Base-by-base conservation (phyloP, 306 rosid genomes). In the Hippophae tibetana region DNA sequence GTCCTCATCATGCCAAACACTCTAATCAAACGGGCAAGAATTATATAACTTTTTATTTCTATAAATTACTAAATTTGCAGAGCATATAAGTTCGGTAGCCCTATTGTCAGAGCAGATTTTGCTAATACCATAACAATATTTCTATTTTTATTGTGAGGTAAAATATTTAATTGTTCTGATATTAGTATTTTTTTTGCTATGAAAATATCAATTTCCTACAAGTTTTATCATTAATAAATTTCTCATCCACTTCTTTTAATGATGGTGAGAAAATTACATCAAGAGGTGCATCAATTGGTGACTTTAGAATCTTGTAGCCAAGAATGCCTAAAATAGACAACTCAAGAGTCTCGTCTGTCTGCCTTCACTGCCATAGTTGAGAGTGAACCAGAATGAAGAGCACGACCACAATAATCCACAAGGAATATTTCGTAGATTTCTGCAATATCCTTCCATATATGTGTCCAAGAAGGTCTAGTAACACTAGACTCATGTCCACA, bases 361-460 rank as follows among this genome's bases (percentile, higher is more conserved):
- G 86, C 82, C 65, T 76, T 81, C 57, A 83, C 66, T 61, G 77
- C 81, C 72, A 63, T 76, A 13, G 79, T 57, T 54, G 98, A 75
- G 55, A 83, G 85, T 55, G 98, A 83, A 81, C 77, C 80, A 23
- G 96, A 85, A 63, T 83, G 78, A 73, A 87, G 87, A 62, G 98
- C 95, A 56, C 98, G 77, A 61, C 98, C 96, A 74, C 98, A 92
- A 65, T 92, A 92, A 58, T 96, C 98, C 18, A 92, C 81, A 13
- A 92, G 89, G 84, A 92, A 92, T 74, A 87, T 76, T 71, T 92
- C 98, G 76, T 83, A 92, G 61, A 87, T 80, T 66, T 92, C 96
- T 0, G 98, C 92, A 74, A 92, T 85, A 76, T 92, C 98, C 76
- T 92, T 87, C 98, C 98, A 92, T 71, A 83, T 74, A 58, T 87